Evolutionary conservation across 2,329 filamentous ascomycete species (phyloP).

Genomic region (Penicillium sp.): DNA sequence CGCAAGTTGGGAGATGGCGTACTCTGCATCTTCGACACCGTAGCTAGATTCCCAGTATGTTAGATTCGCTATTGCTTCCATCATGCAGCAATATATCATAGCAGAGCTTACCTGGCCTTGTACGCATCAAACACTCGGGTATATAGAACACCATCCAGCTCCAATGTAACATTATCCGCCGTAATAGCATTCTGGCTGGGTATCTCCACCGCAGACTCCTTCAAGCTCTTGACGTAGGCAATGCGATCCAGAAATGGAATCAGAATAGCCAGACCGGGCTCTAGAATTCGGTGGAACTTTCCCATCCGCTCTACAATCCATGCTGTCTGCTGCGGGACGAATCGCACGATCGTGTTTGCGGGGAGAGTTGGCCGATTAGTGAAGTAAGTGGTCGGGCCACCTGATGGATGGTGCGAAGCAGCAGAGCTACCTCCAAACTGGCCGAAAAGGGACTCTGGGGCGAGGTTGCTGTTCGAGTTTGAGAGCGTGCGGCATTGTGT

Average conservation of each 20-base stretch:
- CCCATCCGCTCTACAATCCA: constrained; percentile 99
- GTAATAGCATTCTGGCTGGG: constrained; percentile 97
- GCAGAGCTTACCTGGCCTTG: constrained; percentile 75
- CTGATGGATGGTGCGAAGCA: constrained; percentile 24
- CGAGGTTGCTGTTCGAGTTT: constrained; percentile 28
- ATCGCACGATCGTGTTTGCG: constrained; percentile 91
- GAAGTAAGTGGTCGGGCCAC: constrained; percentile 72
- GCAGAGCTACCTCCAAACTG: constrained; percentile 25
- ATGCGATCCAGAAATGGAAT: constrained; percentile 92
- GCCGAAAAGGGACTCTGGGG: constrained; percentile 36
- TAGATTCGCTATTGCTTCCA: background rate
- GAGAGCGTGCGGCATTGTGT: constrained; percentile 32
- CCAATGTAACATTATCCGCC: constrained; percentile 95
- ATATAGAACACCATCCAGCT: constrained; percentile 93
- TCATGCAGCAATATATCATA: background rate
- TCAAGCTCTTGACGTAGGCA: constrained; percentile 95
- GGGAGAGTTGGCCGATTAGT: constrained; percentile 66
- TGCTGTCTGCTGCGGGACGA: constrained; percentile 98
- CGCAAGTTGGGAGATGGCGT: constrained; percentile 95
- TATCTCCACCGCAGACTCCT: constrained; percentile 95
- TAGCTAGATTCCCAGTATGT: constrained; percentile 60
- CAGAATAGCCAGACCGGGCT: constrained; percentile 86
- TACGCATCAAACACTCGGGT: constrained; percentile 97
- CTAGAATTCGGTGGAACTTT: constrained; percentile 88
- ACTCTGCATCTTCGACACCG: constrained; percentile 96